Evolutionary conservation across 2,329 filamentous ascomycete genomes (phyloP), one percentile per base, ranked within the genome.

Genomic region (Claviceps fusiformis): DNA sequence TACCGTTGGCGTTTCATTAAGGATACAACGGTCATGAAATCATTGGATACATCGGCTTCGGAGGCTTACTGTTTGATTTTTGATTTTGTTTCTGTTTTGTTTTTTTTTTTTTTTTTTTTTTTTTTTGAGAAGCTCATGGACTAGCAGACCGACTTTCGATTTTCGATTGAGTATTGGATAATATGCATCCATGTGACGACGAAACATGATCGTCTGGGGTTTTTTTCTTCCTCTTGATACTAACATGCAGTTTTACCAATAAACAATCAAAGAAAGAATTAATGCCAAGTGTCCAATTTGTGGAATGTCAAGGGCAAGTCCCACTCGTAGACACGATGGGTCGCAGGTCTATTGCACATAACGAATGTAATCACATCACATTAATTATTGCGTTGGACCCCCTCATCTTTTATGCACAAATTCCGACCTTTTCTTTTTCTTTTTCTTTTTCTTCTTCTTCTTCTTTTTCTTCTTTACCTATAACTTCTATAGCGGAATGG

Each of bases 21-120:
- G 55, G 55, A 54, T 56, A 41, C 39, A 39, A 52, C 50, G 52
- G 49, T 46, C 45, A 37, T 49, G 45, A 35, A 45, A 56, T 51
- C 43, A 39, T 54, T 33, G 43, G 39, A 44, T 49, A 44, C 41
- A 24, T 35, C 44, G 24, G 17, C 27, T 37, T 39, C 44, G 55
- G 49, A 45, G 52, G 52, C 52, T 49, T 19, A n/a, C n/a, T 54
- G 27, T 52, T 33, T 46, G 24, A 24, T 24, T 24, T 3, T 24
- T 24, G 24, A 2, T 24, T 24, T 24, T 24, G 24, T 24, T 24
- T 24, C 24, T 24, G 1, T 48, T 52, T 15, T 31, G 2, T 24
- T 3, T 24, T 2, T 48, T 52, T 15, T 31, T 52, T 5, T 29
- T 5, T 29, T 7, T 15, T 6, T 29, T 47, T 31, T 29, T 4